Base-by-base conservation (phyloP, 192 early-diverging fungal genomes). In the Dimargaris xerosporica region DNA sequence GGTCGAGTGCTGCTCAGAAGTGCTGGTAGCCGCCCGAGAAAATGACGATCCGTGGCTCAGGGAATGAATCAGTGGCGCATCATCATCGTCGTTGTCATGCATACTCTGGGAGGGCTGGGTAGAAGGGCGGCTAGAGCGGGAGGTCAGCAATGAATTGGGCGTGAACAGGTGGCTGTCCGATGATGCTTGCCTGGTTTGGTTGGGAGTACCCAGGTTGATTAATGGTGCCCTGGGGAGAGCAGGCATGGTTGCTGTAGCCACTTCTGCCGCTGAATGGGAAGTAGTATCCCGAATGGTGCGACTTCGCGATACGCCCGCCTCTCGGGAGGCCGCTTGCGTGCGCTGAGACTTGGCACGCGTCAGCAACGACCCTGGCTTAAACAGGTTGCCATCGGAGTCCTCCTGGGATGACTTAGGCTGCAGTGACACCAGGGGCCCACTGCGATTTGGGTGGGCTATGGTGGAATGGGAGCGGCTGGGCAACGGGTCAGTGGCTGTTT, bases 331-430 rank as follows among this genome's bases (percentile, higher is more conserved):
- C 58, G 19, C 41, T 19, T 3, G 43, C 0, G n/a, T 39, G 41
- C 34, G 58, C 17, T 60, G 58, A 3, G 58, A 60, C 26, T 60
- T 60, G 58, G 58, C 58, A 16, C 58, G 58, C 34, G 58, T 60
- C 13, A 60, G 43, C n/a, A 60, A 26, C n/a, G 58, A 60, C 58
- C 58, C 58, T 5, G 58, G 58, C 43, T 60, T 60, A n/a, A 60
- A 60, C n/a, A 60, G n/a, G 41, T 19, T 21, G 41, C 42, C 41
- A 5, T 60, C 39, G 39, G 21, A 21, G 6, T 23, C 16, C 17
- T 44, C 43, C 43, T 60, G 58, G 19, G 5, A 21, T n/a, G 58
- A 11, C 21, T 19, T 19, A 17, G 25, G 5, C 21, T 43, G 21
- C 58, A 60, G 39, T 2, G 58, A 15, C n/a, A 60, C 19, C 30